Base-by-base conservation (phyloP, 768 basidiomycete species). In the Kwoniella dejecticola region DNA sequence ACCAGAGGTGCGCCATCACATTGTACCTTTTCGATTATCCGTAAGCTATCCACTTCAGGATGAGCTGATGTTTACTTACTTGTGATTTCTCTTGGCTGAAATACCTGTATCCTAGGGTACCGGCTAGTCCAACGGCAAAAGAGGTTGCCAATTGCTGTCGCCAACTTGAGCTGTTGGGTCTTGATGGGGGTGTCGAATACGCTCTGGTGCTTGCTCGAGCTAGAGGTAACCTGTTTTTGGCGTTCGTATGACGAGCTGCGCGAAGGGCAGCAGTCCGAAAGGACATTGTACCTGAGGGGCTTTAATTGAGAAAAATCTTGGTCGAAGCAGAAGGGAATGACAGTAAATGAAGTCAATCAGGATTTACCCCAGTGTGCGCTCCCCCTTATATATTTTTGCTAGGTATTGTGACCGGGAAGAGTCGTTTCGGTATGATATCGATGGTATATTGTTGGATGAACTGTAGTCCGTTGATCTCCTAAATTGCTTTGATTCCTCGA, bases 1-100 rank as follows among this genome's bases (percentile, higher is more conserved):
- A 70, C 23, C 2, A 65, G 66, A 3, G 74, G 71, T 13, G 68
- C 67, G 2, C 64, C 71, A 63, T 75, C 74, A 26, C 62, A 69
- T 46, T 67, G 55, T 17, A 70, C 47, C 30, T 50, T 12, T 33
- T 15, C 7, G 13, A 0, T 50, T 31, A 21, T 3, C 13, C 15
- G 44, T 41, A 13, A 41, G 42, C 42, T 52, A 45, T 42, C 10
- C 8, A 42, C 12, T 19, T 8, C 19, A 8, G 11, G 10, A 13
- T 5, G 19, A 42, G 12, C 19, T 11, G 19, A 42, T n/a, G n/a
- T n/a, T n/a, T n/a, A 19, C 41, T 19, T n/a, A 42, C 41, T 19
- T 42, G 41, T 11, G 19, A 33, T 30, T 60, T 49, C 21, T 44
- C 27, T 19, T 60, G 11, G 58, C 24, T 21, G 19, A 24, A 3